phyloP scores from a whole-genome alignment of 805 yeast genomes.

The Kazachstania psychrophila region DNA sequence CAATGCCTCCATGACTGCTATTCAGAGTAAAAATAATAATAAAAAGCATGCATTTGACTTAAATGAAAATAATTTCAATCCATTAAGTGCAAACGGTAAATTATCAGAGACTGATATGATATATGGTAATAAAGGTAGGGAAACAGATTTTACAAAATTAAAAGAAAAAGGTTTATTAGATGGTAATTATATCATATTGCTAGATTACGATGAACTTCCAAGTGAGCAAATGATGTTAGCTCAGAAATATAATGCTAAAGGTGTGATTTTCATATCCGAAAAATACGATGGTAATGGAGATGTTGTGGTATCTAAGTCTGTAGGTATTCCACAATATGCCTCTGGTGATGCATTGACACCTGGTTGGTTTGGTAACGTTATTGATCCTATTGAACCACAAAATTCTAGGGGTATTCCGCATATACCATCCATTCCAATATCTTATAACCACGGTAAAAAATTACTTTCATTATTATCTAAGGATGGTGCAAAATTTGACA shows the following conservation, averaged over 20 bases:
- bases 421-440: slow-evolving; percentile 69
- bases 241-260: slow-evolving; percentile 47
- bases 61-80: slow-evolving; percentile 47
- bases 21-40: not conserved
- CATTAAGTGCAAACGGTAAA: slow-evolving; percentile 53
- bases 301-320: slow-evolving; percentile 35
- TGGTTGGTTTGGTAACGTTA: slow-evolving; percentile 48
- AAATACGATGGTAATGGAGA: slow-evolving; percentile 28
- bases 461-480: slow-evolving; percentile 27
- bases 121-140: slow-evolving; percentile 60
- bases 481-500: slow-evolving; percentile 21
- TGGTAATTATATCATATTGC: slow-evolving; percentile 44
- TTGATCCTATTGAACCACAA: slow-evolving; percentile 35
- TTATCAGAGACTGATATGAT: slow-evolving; percentile 41
- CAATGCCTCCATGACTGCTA: not conserved
- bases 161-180: slow-evolving; percentile 32
- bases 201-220: slow-evolving; percentile 48
- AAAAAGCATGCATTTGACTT: slow-evolving; percentile 19
- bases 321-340: slow-evolving; percentile 47
- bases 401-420: slow-evolving; percentile 50
- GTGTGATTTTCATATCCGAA: slow-evolving; percentile 56
- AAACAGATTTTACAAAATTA: slow-evolving; percentile 42
- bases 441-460: slow-evolving; percentile 56
- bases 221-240: slow-evolving; percentile 50
- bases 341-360: slow-evolving; percentile 79